Percentiles rank a stretch among this genome's conserved stretches.
Evolutionary conservation across 2,329 filamentous ascomycete genomes (phyloP).

Genomic region (Septoria linicola): DNA sequence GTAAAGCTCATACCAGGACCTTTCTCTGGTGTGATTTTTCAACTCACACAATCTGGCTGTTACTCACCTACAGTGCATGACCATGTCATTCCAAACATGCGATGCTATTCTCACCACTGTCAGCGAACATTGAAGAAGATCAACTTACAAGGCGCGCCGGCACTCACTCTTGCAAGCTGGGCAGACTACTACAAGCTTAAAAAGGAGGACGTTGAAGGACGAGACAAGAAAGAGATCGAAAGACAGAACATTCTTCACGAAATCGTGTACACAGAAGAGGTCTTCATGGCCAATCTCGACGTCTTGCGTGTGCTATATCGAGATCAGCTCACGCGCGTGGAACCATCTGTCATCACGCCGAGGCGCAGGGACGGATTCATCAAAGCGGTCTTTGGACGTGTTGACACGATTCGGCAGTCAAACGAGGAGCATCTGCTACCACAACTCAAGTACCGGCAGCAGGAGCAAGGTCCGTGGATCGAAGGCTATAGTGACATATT

Average conservation of each 20-base stretch:
- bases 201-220: constrained; percentile 69
- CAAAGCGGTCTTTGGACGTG: constrained; percentile 81
- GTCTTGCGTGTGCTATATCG: constrained; percentile 83
- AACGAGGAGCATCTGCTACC: constrained; percentile 91
- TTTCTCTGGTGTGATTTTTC: constrained; percentile 88
- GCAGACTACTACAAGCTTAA: constrained; percentile 81
- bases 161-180: constrained; percentile 77
- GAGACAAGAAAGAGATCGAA: constrained; percentile 82
- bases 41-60: constrained; percentile 86
- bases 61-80: constrained; percentile 82
- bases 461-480: constrained; percentile 95
- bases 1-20: constrained; percentile 81
- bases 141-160: constrained; percentile 73
- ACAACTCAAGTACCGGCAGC: constrained; percentile 93
- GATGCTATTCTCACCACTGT: constrained; percentile 93
- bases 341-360: constrained; percentile 77
- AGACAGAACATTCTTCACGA: constrained; percentile 94
- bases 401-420: constrained; percentile 81
- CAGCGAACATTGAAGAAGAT: constrained; percentile 93
- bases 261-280: constrained; percentile 89
- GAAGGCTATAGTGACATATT: constrained; percentile 95
- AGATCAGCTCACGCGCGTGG: constrained; percentile 69
- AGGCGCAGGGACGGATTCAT: constrained; percentile 79
- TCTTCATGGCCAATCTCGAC: constrained; percentile 84
- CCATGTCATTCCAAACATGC: constrained; percentile 60